Percentiles rank a stretch among this genome's conserved stretches.
These are phyloP conservation scores for Salpingoeca rosetta DNA, from an alignment of 78 protist genomes.

Conservation along the genomic window DNA sequence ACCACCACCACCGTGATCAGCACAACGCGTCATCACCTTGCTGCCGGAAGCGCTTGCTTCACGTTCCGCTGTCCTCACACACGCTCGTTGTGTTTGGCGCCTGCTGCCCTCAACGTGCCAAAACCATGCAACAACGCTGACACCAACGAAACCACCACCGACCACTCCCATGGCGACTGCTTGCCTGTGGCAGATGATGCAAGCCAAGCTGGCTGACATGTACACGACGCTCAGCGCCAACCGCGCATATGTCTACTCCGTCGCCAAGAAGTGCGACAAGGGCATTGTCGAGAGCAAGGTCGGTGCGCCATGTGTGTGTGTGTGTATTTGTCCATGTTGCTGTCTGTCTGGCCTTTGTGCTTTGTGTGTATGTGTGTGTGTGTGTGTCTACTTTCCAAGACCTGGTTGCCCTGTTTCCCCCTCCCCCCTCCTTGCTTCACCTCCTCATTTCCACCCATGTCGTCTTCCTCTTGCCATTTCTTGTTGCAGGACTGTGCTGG, in stretches of 20 bases:
- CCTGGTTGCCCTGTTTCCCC: background rate
- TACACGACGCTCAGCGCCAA: conserved; percentile 51
- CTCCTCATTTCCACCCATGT: background rate
- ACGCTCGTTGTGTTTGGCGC: too few relatives aligned
- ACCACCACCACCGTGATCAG: too few relatives aligned
- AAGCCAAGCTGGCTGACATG: conserved; percentile 89
- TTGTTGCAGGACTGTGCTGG: conserved; percentile 45
- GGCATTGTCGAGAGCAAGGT: conserved; percentile 45
- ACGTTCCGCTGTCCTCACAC: too few relatives aligned
- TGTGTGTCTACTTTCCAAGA: too few relatives aligned
- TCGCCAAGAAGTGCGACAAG: conserved; percentile 48
- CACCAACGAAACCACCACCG: too few relatives aligned
- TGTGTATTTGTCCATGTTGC: background rate
- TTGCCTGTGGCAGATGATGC: conserved; percentile 65
- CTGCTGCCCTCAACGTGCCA: too few relatives aligned
- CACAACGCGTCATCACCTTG: too few relatives aligned
- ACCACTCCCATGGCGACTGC: too few relatives aligned
- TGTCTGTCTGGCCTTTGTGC: background rate
- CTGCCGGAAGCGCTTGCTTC: too few relatives aligned
- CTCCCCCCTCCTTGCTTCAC: background rate
- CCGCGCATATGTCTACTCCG: conserved; percentile 65
- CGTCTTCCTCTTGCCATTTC: background rate
- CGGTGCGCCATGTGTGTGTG: too few relatives aligned
- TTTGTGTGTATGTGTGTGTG: background rate
- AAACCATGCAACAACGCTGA: too few relatives aligned